A percentile compares a stretch with the other conserved stretches of the same genome.
These are phyloP conservation scores for Ustilago tritici DNA, from an alignment of 1,284 basidiomycete genomes.

Conservation along the genomic window DNA sequence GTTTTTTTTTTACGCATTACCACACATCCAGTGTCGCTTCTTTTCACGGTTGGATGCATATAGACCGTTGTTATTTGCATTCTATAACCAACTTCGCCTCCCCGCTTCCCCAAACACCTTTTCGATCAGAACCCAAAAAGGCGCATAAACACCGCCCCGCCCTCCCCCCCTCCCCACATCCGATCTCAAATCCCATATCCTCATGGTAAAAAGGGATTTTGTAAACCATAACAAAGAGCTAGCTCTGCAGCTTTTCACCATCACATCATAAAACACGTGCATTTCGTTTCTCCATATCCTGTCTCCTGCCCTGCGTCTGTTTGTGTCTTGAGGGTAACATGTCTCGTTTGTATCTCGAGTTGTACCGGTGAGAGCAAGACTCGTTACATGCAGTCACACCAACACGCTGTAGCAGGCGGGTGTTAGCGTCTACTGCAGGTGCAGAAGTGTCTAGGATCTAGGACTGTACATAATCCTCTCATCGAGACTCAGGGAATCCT, in stretches of 20 bases:
- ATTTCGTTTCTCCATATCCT: slow-evolving; percentile 12
- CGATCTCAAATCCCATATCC: background rate
- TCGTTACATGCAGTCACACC: too few species aligned
- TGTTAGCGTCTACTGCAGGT: background rate
- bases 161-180: background rate
- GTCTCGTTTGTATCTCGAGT: too few species aligned
- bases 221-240: slow-evolving; percentile 35
- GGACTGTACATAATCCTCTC: slow-evolving; percentile 41
- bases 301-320: background rate
- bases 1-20: background rate
- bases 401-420: too few species aligned
- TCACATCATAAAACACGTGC: slow-evolving; percentile 19
- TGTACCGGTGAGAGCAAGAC: too few species aligned
- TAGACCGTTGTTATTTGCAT: background rate
- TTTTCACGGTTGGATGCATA: background rate
- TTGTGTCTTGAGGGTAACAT: too few species aligned
- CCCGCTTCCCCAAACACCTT: background rate
- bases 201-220: slow-evolving; percentile 22
- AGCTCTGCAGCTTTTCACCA: background rate
- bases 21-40: background rate
- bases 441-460: slow-evolving; percentile 9
- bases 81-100: background rate
- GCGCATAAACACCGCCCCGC: background rate
- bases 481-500: slow-evolving; percentile 17
- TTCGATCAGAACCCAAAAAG: slow-evolving; percentile 51